Percentiles rank a stretch among this genome's conserved stretches.
phyloP scores from a whole-genome alignment of 2,329 filamentous ascomycete species.

The Colletotrichum liriopes region DNA sequence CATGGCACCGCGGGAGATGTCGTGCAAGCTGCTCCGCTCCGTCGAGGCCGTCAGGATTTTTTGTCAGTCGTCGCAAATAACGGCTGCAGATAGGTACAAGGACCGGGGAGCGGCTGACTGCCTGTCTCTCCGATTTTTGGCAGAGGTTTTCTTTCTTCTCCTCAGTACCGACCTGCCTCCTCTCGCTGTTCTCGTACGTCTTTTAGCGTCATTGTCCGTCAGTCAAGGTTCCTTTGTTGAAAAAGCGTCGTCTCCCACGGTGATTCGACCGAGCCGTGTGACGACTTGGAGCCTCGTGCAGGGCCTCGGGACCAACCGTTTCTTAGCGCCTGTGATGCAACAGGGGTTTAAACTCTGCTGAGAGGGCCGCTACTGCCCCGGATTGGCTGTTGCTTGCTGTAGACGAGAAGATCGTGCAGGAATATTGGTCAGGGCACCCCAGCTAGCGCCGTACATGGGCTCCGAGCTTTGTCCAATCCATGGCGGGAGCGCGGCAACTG shows the following conservation, averaged over 20 bases:
- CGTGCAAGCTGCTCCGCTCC: slow-evolving; percentile 34
- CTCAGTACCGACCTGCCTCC: slow-evolving; percentile 14
- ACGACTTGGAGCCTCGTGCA: slow-evolving; percentile 62
- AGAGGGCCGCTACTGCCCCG: slow-evolving; percentile 53
- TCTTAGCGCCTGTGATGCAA: slow-evolving; percentile 53
- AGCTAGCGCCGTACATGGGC: slow-evolving; percentile 33
- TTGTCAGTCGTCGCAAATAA: slow-evolving; percentile 12
- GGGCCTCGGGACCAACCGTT: slow-evolving; percentile 64
- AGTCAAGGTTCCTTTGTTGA: slow-evolving; percentile 32
- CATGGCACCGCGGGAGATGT: slow-evolving; percentile 40
- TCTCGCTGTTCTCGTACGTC: slow-evolving; percentile 39
- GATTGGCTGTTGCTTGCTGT: slow-evolving; percentile 56
- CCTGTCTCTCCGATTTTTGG: slow-evolving; percentile 19
- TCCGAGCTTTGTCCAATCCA: slow-evolving; percentile 40
- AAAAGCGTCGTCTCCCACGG: slow-evolving; percentile 21
- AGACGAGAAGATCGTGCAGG: slow-evolving; percentile 49
- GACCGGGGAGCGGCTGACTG: slow-evolving; percentile 22
- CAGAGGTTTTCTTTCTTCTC: slow-evolving; percentile 12
- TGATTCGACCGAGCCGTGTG: slow-evolving; percentile 61
- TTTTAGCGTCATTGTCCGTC: slow-evolving; percentile 35
- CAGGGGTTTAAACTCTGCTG: slow-evolving; percentile 48
- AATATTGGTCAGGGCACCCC: slow-evolving; percentile 46
- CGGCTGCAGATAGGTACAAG: slow-evolving; percentile 20
- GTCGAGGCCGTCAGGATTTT: slow-evolving; percentile 26
- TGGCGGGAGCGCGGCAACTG: slow-evolving; percentile 34